phyloP scores from a whole-genome alignment of 164 flowering plant genomes.

The Sedum album region DNA sequence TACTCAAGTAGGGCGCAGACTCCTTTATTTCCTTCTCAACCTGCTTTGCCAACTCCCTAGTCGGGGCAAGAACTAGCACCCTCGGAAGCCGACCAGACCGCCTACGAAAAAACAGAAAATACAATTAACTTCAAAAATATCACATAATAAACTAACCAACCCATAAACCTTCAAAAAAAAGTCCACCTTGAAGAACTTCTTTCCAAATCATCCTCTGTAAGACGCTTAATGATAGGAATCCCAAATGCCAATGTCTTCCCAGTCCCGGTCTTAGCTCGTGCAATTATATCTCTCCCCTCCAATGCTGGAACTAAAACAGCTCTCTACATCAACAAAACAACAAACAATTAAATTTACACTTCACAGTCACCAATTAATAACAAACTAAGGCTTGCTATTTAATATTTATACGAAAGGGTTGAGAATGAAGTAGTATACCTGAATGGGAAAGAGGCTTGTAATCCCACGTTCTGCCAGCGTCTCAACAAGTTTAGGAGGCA shows the following conservation, averaged over 20 bases:
- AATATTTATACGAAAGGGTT: too few relatives aligned
- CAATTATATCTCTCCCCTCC: slow-evolving; percentile 88
- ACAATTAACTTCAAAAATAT: background rate
- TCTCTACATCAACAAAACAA: slow-evolving; percentile 33
- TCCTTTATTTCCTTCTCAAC: slow-evolving; percentile 93
- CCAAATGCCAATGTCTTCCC: slow-evolving; percentile 98
- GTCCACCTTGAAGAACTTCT: slow-evolving; percentile 42
- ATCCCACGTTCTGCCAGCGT: slow-evolving; percentile 55
- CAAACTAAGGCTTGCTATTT: too few relatives aligned
- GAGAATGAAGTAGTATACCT: background rate
- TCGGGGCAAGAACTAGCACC: slow-evolving; percentile 80
- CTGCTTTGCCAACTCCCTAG: slow-evolving; percentile 94
- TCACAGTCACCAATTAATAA: too few relatives aligned
- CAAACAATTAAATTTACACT: background rate
- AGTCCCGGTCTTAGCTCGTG: slow-evolving; percentile 98
- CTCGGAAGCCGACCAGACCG: slow-evolving; percentile 73
- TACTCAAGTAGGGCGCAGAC: slow-evolving; percentile 83
- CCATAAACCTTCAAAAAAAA: background rate
- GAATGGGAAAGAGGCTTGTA: slow-evolving; percentile 43
- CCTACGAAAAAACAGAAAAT: slow-evolving; percentile 22
- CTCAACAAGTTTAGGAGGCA: slow-evolving; percentile 45
- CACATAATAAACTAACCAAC: background rate
- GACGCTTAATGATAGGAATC: slow-evolving; percentile 74
- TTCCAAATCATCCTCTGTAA: slow-evolving; percentile 43
- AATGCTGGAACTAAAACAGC: slow-evolving; percentile 85